Conservation (phyloP, 768 basidiomycete species). For the Boletus rufocinnamomeus region DNA sequence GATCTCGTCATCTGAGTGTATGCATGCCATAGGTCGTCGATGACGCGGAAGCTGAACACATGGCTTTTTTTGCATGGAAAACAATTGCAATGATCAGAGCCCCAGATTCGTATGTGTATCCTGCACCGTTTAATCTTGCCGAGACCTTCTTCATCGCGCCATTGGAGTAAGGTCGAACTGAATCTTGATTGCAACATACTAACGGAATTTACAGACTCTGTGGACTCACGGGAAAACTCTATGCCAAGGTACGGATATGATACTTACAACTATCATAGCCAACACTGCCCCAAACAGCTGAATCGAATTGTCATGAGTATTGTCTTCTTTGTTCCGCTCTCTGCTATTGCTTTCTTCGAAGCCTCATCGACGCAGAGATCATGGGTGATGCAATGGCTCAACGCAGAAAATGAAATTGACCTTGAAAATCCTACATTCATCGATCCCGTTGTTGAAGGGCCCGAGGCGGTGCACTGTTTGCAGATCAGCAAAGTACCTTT, state of each 20-base stretch:
- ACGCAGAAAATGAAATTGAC: constrained; percentile 57
- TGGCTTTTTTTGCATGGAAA: constrained; percentile 89
- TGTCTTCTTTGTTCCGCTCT: constrained; percentile 82
- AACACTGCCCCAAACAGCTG: constrained; percentile 42
- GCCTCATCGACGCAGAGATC: constrained; percentile 51
- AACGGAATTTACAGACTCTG: constrained; percentile 38
- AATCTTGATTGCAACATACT: neutral
- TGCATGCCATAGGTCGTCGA: constrained; percentile 60
- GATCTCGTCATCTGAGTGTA: neutral
- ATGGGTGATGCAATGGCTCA: constrained; percentile 74
- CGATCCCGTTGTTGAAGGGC: constrained; percentile 63
- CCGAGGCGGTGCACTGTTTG: constrained; percentile 53
- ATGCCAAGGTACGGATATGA: constrained; percentile 51
- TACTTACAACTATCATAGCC: neutral
- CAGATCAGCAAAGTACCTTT: constrained; percentile 73
- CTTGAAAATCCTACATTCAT: constrained; percentile 52
- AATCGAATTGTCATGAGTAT: constrained; percentile 77
- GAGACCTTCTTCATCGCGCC: constrained; percentile 82
- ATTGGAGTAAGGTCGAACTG: constrained; percentile 64
- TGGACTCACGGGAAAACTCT: constrained; percentile 50
- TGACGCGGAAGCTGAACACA: constrained; percentile 87
- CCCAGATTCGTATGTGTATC: constrained; percentile 80
- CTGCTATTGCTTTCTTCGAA: constrained; percentile 75
- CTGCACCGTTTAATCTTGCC: constrained; percentile 90
- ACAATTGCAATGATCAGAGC: constrained; percentile 83